Evolutionary conservation across 1,284 basidiomycete species (phyloP).

Genomic region (Ganoderma multipileum): DNA sequence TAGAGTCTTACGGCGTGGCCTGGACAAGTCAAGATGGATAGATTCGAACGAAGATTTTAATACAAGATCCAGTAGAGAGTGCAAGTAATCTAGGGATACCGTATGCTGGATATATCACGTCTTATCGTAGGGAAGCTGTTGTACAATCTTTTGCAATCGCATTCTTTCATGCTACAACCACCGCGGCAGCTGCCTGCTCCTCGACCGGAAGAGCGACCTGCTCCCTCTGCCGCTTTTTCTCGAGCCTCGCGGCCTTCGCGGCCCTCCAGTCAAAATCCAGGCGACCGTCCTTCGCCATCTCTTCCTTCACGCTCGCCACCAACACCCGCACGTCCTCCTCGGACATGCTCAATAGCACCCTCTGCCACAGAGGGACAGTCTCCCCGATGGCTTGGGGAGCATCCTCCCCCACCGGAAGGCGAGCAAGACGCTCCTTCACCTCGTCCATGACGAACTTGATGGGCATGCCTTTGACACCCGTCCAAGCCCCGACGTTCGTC

Average conservation of each 20-base stretch:
- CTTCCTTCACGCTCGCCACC: constrained; percentile 37
- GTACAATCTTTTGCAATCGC: background rate
- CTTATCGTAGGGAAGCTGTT: constrained; percentile 20
- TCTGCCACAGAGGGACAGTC: constrained; percentile 35
- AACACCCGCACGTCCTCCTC: constrained; percentile 35
- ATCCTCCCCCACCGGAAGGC: background rate
- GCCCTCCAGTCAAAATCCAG: constrained; percentile 33
- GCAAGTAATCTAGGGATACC: background rate
- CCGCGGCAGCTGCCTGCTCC: background rate
- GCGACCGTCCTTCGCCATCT: constrained; percentile 33
- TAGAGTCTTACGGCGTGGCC: background rate
- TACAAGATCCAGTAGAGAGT: background rate
- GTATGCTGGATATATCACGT: background rate
- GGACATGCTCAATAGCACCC: constrained; percentile 34
- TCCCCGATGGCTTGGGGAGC: background rate
- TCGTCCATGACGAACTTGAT: constrained; percentile 59
- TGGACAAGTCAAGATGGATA: background rate
- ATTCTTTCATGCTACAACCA: background rate
- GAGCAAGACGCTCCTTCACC: constrained; percentile 44
- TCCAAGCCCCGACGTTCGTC: constrained; percentile 58
- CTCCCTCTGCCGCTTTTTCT: constrained; percentile 22
- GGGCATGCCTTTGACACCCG: constrained; percentile 53
- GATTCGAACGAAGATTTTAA: background rate
- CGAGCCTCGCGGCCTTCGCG: constrained; percentile 31
- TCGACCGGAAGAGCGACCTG: background rate